These are phyloP conservation scores for Paramecium caudatum DNA, from an alignment of 73 alveolate genomes.

Conservation along the genomic window DNA sequence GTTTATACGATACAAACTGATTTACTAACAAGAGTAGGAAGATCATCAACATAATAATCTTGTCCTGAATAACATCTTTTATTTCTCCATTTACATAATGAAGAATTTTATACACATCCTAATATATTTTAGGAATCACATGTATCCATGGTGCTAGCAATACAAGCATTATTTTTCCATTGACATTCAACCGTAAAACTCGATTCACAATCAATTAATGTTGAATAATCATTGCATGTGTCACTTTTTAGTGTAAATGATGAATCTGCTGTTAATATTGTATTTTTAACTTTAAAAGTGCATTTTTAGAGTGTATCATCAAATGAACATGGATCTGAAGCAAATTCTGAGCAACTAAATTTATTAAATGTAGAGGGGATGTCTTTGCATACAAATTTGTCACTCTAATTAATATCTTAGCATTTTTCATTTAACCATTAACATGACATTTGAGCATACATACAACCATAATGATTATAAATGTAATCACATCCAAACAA, in stretches of 20 bases:
- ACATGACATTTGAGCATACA: slow-evolving; percentile 43
- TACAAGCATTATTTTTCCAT: neutral
- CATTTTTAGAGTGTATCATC: neutral
- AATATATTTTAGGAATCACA: neutral
- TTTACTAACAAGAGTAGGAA: slow-evolving; percentile 11
- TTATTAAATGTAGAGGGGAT: neutral
- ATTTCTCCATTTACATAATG: slow-evolving; percentile 47
- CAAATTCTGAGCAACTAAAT: neutral
- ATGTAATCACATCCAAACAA: slow-evolving; percentile 9
- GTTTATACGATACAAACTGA: neutral
- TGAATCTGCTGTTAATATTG: neutral
- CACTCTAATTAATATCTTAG: neutral
- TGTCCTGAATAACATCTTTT: neutral
- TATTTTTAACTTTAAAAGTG: neutral
- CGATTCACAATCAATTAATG: neutral
- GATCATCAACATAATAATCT: neutral
- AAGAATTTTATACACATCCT: neutral
- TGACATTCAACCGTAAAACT: neutral
- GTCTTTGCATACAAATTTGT: slow-evolving; percentile 13
- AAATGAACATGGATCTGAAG: neutral
- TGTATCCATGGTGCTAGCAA: neutral
- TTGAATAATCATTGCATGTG: neutral
- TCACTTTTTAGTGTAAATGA: neutral
- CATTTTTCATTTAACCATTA: slow-evolving; percentile 22
- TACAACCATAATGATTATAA: slow-evolving; percentile 49